Percentiles rank a stretch among this genome's conserved stretches.
phyloP scores from a whole-genome alignment of 1,284 basidiomycete species.

The Laetiporus sulphureus region DNA sequence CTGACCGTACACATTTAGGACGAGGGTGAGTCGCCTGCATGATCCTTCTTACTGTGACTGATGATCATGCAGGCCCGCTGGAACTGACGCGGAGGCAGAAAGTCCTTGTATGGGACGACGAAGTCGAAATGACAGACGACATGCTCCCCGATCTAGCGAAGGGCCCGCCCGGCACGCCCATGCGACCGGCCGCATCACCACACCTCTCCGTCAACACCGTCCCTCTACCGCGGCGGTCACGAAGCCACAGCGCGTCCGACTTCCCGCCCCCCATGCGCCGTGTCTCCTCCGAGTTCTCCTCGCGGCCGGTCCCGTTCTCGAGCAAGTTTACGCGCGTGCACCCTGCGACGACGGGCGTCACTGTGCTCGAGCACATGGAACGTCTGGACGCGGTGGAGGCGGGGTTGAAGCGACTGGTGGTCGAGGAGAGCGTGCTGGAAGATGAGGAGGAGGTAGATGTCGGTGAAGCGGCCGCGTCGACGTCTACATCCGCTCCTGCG shows the following conservation, averaged over 20 bases:
- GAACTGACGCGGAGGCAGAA: slow-evolving; percentile 77
- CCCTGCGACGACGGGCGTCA: slow-evolving; percentile 76
- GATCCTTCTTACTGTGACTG: slow-evolving; percentile 6
- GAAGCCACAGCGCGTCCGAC: slow-evolving; percentile 56
- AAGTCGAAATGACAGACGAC: slow-evolving; percentile 70
- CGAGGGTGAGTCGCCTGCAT: slow-evolving; percentile 37
- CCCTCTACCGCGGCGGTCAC: slow-evolving; percentile 45
- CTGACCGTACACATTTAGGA: slow-evolving; percentile 44
- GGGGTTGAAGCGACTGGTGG: slow-evolving; percentile 61
- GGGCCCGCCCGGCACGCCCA: slow-evolving; percentile 28
- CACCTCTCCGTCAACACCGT: slow-evolving; percentile 55
- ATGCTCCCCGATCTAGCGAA: slow-evolving; percentile 31
- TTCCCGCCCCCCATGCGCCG: slow-evolving; percentile 69
- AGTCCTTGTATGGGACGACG: slow-evolving; percentile 80
- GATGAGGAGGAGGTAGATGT: slow-evolving; percentile 42
- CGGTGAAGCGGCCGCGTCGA: slow-evolving; percentile 18
- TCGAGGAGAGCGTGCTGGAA: slow-evolving; percentile 44
- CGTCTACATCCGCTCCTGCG: slow-evolving; percentile 9
- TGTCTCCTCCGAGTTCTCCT: slow-evolving; percentile 51
- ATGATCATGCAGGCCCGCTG: slow-evolving; percentile 54
- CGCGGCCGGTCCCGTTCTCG: slow-evolving; percentile 71
- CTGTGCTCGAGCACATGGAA: slow-evolving; percentile 76
- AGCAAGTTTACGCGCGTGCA: slow-evolving; percentile 73
- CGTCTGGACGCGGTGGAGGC: slow-evolving; percentile 76
- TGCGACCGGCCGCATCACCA: slow-evolving; percentile 35